A percentile compares a stretch with the other conserved stretches of the same genome.
Conservation (phyloP, 495 filamentous ascomycete genomes). For the Podospora comata region DNA sequence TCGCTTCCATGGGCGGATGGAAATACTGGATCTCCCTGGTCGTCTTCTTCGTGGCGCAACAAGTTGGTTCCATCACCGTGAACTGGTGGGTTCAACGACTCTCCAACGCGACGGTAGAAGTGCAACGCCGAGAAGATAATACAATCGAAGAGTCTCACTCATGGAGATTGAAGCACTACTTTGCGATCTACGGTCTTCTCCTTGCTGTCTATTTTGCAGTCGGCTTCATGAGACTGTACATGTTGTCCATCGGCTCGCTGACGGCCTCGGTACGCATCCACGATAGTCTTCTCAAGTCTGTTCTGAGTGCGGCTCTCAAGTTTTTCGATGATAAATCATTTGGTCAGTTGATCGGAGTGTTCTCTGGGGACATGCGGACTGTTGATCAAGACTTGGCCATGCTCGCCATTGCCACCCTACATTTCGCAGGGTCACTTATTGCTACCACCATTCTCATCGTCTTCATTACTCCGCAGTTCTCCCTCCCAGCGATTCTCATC, state of each 20-base stretch:
- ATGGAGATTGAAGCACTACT: slow-evolving; percentile 15
- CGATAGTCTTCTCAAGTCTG: slow-evolving; percentile 13
- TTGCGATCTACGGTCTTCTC: slow-evolving; percentile 16
- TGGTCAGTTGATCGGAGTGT: slow-evolving; percentile 14
- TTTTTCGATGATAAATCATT: slow-evolving; percentile 18
- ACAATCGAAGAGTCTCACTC: slow-evolving; percentile 4
- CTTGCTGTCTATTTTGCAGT: slow-evolving; percentile 13
- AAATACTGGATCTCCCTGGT: slow-evolving; percentile 17
- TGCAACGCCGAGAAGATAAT: neutral
- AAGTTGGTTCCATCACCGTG: slow-evolving; percentile 18
- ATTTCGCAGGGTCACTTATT: slow-evolving; percentile 12
- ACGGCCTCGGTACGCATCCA: slow-evolving; percentile 16
- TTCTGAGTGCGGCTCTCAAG: slow-evolving; percentile 16
- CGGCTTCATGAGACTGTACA: slow-evolving; percentile 20
- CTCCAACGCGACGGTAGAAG: slow-evolving; percentile 16
- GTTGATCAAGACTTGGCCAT: slow-evolving; percentile 16
- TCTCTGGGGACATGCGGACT: slow-evolving; percentile 14
- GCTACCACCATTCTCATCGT: slow-evolving; percentile 15
- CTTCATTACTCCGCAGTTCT: slow-evolving; percentile 15
- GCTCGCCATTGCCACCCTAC: slow-evolving; percentile 17
- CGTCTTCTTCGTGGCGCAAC: slow-evolving; percentile 18
- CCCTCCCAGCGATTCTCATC: slow-evolving; percentile 13
- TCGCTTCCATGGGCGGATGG: slow-evolving; percentile 17
- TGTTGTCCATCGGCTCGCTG: slow-evolving; percentile 16
- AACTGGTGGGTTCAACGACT: slow-evolving; percentile 21